Evolutionary conservation across 2,329 filamentous ascomycete genomes (phyloP).

Genomic region (Coniochaeta hoffmannii): DNA sequence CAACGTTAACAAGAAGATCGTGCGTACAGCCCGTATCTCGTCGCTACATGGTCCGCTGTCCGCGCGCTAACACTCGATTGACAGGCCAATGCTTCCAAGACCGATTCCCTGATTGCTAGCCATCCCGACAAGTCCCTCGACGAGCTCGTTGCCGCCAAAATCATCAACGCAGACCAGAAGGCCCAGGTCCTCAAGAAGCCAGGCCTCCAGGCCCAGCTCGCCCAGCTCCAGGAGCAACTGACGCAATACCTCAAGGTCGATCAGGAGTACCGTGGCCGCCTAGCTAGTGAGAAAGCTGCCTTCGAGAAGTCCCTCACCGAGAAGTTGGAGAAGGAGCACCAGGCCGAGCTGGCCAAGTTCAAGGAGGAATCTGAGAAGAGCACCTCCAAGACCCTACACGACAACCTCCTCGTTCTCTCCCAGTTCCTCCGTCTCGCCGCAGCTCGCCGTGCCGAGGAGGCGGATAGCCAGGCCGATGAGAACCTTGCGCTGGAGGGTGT

Average conservation of each 20-base stretch:
- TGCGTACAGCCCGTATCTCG: conserved; percentile 39
- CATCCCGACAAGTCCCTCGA: conserved; percentile 66
- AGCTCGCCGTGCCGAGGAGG: conserved; percentile 64
- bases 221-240: conserved; percentile 67
- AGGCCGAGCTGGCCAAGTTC: conserved; percentile 42
- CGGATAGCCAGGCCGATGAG: conserved; percentile 58
- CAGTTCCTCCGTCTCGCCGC: conserved; percentile 77
- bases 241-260: conserved; percentile 69
- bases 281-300: conserved; percentile 50
- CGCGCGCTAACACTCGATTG: conserved; percentile 4
- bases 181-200: conserved; percentile 73
- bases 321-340: conserved; percentile 46
- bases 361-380: conserved; percentile 49
- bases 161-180: conserved; percentile 78
- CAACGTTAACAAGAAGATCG: conserved; percentile 90
- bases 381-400: conserved; percentile 48
- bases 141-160: conserved; percentile 60
- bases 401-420: conserved; percentile 63
- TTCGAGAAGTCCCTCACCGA: conserved; percentile 49
- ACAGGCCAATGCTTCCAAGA: conserved; percentile 64
- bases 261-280: conserved; percentile 58
- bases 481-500: conserved; percentile 76
- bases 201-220: conserved; percentile 57
- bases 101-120: conserved; percentile 60
- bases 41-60: neutral